Evolutionary conservation across 768 basidiomycete genomes (phyloP), one percentile per base, ranked within the genome.

Genomic region (Mycena venus): DNA sequence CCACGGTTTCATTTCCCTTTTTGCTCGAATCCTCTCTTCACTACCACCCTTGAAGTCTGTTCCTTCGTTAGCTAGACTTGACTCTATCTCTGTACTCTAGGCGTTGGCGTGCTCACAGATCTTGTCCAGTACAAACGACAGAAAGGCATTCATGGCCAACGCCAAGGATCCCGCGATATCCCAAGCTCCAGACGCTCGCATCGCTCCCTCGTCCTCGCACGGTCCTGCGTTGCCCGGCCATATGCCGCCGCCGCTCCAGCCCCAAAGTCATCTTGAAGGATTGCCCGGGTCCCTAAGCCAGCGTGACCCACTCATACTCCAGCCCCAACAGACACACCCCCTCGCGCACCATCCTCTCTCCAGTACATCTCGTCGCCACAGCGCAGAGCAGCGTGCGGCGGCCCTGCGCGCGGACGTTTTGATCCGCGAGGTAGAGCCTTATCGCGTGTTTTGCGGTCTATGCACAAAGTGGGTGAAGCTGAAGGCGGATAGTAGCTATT

Each of bases 401-500:
- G 90, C 90, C 2, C 87, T 96, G 42, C 87, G 91, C 8, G 89
- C 91, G 2, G 95, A 96, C 81, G 78, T 83, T 0, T 85, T 94
- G 8, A 89, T 95, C 65, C 88, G 87, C 23, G 87, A 90, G 68
- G 94, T 95, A 36, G 94, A 95, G 78, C 91, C 93, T 0, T 92
- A 92, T 76, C 82, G 91, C 32, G 93, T 95, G 0, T 94, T 95
- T 76, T 96, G 94, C 79, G 85, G 87, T 3, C 82, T 95, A 1
- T 96, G 95, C 80, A 86, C 89, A 78, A 95, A 95, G 82, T 95
- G 94, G 94, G 93, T 95, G 1, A 94, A 95, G 81, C 86, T 95
- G 23, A 82, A 94, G 49, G 93, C 94, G 80, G 94, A 95, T 77
- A 91, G 90, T 72, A 90, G 90, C 12, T 95, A 92, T 80, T 95